Conservation (phyloP, 1,284 basidiomycete genomes). For the Pholiota adiposa region DNA sequence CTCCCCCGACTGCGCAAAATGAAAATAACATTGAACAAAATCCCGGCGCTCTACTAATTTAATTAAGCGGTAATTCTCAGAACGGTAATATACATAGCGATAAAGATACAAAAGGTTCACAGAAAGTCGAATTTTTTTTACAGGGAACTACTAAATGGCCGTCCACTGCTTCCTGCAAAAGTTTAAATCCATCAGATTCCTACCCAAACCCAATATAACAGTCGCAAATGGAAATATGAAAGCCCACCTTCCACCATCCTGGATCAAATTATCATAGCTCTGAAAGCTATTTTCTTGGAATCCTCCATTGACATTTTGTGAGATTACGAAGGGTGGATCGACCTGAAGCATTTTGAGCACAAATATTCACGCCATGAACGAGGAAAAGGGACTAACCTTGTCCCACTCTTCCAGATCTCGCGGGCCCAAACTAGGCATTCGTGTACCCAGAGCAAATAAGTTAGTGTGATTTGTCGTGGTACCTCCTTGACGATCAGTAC, state of each 20-base stretch:
- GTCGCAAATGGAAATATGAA: neutral
- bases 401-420: constrained; percentile 31
- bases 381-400: constrained; percentile 19
- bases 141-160: neutral
- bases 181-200: no score
- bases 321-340: constrained; percentile 20
- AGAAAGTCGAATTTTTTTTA: neutral
- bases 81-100: constrained; percentile 2
- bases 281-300: constrained; percentile 2
- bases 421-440: constrained; percentile 41
- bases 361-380: neutral
- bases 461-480: constrained; percentile 45
- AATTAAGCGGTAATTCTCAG: neutral
- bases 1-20: neutral
- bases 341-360: constrained; percentile 14
- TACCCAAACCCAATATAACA: no score
- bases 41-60: no score
- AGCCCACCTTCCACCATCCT: neutral
- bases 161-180: constrained; percentile 3
- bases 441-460: constrained; percentile 50
- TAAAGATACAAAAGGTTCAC: neutral
- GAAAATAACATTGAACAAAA: neutral
- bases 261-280: constrained; percentile 2
- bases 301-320: constrained; percentile 9
- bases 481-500: constrained; percentile 44